Conservation (phyloP, 495 filamentous ascomycete genomes). For the Neurospora intermedia region DNA sequence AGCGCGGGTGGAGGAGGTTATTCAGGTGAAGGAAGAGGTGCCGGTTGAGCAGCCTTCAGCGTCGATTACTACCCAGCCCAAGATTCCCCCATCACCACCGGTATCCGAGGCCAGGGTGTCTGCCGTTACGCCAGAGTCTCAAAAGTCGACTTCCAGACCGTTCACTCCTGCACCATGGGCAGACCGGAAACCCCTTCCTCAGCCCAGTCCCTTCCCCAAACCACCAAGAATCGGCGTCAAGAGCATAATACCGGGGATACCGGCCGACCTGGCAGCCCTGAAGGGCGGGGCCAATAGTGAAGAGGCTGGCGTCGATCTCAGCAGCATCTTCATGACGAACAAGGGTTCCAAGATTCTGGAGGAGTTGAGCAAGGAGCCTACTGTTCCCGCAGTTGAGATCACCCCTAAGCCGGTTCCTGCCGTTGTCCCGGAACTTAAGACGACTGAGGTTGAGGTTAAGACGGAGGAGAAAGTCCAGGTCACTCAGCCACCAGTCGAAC, state of each 20-base stretch:
- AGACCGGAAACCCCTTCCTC: not conserved
- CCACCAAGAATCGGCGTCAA: not conserved
- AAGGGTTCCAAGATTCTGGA: slow-evolving; percentile 25
- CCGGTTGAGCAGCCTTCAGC: not conserved
- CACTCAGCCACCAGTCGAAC: not conserved
- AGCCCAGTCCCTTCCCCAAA: not conserved
- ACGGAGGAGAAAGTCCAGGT: not conserved
- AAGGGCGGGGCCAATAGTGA: not conserved
- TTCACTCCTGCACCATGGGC: slow-evolving; percentile 18
- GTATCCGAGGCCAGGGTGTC: not conserved
- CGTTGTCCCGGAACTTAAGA: not conserved
- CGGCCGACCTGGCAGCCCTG: not conserved
- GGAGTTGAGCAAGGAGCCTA: slow-evolving; percentile 6
- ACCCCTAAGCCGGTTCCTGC: not conserved
- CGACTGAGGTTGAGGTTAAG: too few relatives aligned
- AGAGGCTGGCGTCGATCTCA: slow-evolving; percentile 17
- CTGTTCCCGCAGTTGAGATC: not conserved
- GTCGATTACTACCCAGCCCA: not conserved
- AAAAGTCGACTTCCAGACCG: not conserved
- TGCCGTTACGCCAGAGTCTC: not conserved
- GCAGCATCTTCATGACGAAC: slow-evolving; percentile 29
- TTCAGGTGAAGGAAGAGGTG: not conserved
- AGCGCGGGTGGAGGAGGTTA: not conserved
- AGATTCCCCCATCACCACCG: slow-evolving; percentile 8
- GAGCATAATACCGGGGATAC: not conserved